Conservation (phyloP, 768 basidiomycete species). For the Termitomyces sp. region DNA sequence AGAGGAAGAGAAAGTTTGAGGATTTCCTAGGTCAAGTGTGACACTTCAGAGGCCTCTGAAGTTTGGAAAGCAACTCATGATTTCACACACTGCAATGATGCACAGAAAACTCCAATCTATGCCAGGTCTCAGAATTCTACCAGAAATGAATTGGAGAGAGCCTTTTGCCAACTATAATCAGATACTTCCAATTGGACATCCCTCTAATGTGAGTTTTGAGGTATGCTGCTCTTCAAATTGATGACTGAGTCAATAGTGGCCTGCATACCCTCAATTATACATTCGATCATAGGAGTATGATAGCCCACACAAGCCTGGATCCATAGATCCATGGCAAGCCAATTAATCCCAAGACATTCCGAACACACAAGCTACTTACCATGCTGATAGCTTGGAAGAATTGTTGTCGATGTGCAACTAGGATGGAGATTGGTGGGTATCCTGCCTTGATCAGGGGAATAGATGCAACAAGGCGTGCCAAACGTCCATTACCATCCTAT, state of each 20-base stretch:
- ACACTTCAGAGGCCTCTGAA: too few relatives aligned
- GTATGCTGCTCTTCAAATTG: background rate
- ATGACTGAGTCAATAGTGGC: background rate
- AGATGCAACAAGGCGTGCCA: constrained; percentile 23
- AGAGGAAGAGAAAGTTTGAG: too few relatives aligned
- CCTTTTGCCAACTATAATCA: too few relatives aligned
- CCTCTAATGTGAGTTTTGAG: too few relatives aligned
- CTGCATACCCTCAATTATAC: background rate
- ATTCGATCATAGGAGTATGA: background rate
- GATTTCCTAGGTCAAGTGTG: too few relatives aligned
- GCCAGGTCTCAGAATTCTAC: too few relatives aligned
- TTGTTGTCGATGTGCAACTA: constrained; percentile 13
- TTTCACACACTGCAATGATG: too few relatives aligned
- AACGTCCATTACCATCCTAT: constrained; percentile 27
- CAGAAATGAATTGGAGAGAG: too few relatives aligned
- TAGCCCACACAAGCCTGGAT: background rate
- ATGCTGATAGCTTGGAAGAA: constrained; percentile 21
- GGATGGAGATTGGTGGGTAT: constrained; percentile 25
- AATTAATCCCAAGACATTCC: background rate
- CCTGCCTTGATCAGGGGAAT: constrained; percentile 23
- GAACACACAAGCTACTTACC: constrained; percentile 8
- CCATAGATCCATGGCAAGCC: background rate
- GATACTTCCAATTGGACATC: constrained; percentile 10
- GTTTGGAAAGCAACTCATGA: too few relatives aligned
- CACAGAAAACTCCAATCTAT: too few relatives aligned